A percentile compares a stretch with the other conserved stretches of the same genome.
phyloP scores from a whole-genome alignment of 208 protist genomes.

The Naegleria fowleri region DNA sequence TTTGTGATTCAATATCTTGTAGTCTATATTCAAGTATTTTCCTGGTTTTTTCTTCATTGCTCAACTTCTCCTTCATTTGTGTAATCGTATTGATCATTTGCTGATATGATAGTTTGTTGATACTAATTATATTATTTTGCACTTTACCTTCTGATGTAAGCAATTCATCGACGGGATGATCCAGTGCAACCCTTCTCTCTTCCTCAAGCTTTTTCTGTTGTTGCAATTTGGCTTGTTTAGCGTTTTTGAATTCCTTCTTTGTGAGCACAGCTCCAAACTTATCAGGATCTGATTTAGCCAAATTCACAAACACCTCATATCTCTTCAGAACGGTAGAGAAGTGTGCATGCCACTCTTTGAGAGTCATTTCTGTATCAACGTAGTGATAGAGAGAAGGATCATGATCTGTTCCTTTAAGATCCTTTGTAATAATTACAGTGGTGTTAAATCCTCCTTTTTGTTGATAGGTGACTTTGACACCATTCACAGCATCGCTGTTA shows the following conservation, averaged over 20 bases:
- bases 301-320: not conserved
- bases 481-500: not conserved
- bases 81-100: not conserved
- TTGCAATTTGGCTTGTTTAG: not conserved
- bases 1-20: not conserved
- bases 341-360: not conserved
- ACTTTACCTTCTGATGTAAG: not conserved
- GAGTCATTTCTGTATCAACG: not conserved
- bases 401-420: not conserved
- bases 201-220: not conserved
- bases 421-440: not conserved
- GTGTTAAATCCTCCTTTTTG: not conserved
- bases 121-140: not conserved
- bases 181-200: not conserved
- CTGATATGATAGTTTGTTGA: not conserved
- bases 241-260: not conserved
- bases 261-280: not conserved
- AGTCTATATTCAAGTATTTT: not conserved
- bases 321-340: not conserved
- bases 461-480: not conserved
- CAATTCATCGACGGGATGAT: not conserved
- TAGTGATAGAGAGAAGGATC: not conserved
- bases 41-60: slow-evolving; percentile 4
- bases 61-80: not conserved
- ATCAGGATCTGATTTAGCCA: not conserved